phyloP scores from a whole-genome alignment of 1,284 basidiomycete species.

The Trichosporon inkin region DNA sequence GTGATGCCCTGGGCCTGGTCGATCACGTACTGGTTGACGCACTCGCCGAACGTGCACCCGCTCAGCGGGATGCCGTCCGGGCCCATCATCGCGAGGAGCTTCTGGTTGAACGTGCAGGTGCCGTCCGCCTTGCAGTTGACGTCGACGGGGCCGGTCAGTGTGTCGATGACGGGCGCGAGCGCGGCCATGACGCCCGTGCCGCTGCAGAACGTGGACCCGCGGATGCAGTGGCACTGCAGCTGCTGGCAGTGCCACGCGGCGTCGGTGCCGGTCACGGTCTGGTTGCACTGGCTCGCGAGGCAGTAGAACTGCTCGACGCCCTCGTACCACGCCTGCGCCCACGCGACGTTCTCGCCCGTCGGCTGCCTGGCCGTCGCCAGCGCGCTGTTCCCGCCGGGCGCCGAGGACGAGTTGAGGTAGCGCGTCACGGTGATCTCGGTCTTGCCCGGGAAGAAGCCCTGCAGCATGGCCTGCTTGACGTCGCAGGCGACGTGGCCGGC shows the following conservation, averaged over 20 bases:
- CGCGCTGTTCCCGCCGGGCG: conserved; percentile 53
- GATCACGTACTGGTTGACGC: conserved; percentile 71
- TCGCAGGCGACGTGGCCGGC: conserved; percentile 38
- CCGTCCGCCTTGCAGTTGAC: conserved; percentile 63
- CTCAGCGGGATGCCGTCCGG: conserved; percentile 62
- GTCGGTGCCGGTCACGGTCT: conserved; percentile 53
- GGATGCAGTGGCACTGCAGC: conserved; percentile 67
- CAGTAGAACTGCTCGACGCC: conserved; percentile 78
- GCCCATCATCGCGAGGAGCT: conserved; percentile 68
- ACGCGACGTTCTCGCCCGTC: conserved; percentile 49
- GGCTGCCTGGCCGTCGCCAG: neutral
- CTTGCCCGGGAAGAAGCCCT: conserved; percentile 63
- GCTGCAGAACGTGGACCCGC: conserved; percentile 68
- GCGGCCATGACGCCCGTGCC: conserved; percentile 18
- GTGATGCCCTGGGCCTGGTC: conserved; percentile 52
- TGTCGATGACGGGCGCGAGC: conserved; percentile 58
- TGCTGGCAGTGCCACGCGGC: conserved; percentile 64
- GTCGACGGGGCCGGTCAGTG: conserved; percentile 47
- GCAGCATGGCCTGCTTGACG: conserved; percentile 69
- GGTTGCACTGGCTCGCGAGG: conserved; percentile 63
- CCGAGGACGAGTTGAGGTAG: conserved; percentile 63
- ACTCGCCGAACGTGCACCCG: conserved; percentile 77
- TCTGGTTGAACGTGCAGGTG: conserved; percentile 72
- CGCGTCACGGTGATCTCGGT: conserved; percentile 72
- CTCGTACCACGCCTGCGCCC: conserved; percentile 75